Conservation (phyloP, 2,329 filamentous ascomycete species). For the Colletotrichum melonis region DNA sequence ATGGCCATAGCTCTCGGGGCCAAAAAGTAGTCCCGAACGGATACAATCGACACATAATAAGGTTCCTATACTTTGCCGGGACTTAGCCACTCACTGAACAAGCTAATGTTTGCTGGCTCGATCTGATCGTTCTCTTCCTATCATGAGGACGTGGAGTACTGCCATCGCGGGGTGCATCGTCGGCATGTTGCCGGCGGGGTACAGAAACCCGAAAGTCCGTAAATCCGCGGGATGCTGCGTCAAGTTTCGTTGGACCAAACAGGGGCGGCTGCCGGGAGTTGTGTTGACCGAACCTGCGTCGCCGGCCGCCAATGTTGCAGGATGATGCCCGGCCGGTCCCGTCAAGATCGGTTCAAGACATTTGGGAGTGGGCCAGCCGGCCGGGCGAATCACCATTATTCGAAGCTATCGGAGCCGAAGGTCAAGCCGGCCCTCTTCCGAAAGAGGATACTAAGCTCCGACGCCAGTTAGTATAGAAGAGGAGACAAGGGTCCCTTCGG, state of each 20-base stretch:
- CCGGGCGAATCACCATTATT: background rate
- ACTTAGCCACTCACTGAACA: background rate
- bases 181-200: background rate
- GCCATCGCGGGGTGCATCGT: background rate
- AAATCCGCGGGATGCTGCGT: background rate
- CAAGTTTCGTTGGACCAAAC: background rate
- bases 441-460: background rate
- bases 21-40: constrained; percentile 22
- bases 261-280: background rate
- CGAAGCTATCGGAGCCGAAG: background rate
- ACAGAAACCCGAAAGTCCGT: constrained; percentile 5
- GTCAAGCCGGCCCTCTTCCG: background rate
- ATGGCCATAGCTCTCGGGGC: constrained; percentile 16
- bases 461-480: background rate
- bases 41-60: background rate
- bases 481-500: background rate
- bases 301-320: background rate
- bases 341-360: background rate
- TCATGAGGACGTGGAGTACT: background rate
- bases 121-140: background rate
- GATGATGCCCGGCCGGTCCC: background rate
- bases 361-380: background rate
- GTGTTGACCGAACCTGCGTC: background rate
- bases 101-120: background rate
- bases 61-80: background rate